phyloP scores from a whole-genome alignment of 805 yeast genomes.

The Saccharomycopsis sp. region DNA sequence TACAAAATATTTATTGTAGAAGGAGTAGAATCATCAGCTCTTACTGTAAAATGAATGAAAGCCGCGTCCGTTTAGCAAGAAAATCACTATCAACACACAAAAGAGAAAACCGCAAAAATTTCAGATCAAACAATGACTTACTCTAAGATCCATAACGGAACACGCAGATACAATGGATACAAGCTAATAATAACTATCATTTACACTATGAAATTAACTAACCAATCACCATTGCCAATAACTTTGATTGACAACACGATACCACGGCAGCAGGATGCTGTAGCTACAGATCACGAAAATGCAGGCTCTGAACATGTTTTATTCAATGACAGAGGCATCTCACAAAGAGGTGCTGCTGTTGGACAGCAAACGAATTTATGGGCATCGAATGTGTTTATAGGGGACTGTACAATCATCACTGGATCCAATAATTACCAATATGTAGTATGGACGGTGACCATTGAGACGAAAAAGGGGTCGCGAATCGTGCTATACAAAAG shows the following conservation, averaged over 20 bases:
- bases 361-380: conserved; percentile 4
- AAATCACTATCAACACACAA: background rate
- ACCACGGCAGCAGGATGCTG: background rate
- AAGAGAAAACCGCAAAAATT: too few relatives aligned
- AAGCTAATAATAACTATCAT: too few relatives aligned
- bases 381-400: conserved; percentile 18
- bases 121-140: too few relatives aligned
- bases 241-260: conserved; percentile 6
- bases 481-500: conserved; percentile 15
- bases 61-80: background rate
- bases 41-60: too few relatives aligned
- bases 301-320: background rate
- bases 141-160: too few relatives aligned
- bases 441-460: conserved; percentile 18
- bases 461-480: conserved; percentile 17
- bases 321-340: background rate
- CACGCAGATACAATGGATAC: too few relatives aligned
- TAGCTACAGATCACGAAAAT: background rate
- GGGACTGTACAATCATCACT: conserved; percentile 19
- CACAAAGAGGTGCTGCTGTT: background rate
- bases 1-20: too few relatives aligned
- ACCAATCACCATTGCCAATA: conserved; percentile 15
- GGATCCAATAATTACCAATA: conserved; percentile 14
- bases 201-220: conserved; percentile 10
- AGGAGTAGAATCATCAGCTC: too few relatives aligned